Evolutionary conservation across 352 stramenopile genomes (phyloP), one percentile per base, ranked within the genome.

Genomic region (Globisporangium rhizosaccharum): DNA sequence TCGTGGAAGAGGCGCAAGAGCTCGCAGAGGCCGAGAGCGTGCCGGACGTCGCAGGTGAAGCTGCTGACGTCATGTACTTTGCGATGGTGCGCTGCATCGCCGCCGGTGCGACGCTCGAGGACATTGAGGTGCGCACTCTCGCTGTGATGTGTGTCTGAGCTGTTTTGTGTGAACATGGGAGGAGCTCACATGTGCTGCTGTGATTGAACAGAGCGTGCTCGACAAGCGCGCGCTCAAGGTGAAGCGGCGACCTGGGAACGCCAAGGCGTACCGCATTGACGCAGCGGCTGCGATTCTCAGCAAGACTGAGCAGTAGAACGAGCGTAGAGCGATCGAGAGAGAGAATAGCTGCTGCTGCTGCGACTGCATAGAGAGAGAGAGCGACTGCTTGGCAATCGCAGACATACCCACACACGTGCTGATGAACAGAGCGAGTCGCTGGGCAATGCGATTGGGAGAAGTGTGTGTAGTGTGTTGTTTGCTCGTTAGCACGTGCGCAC

Each of bases 61-160:
- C 97, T 9, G 96, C 94, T 7, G 96, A 99, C 76, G 89, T 99
- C 17, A 74, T 98, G 64, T 99, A 99, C 68, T 99, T 99, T 73
- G 91, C 93, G 20, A 96, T 99, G 83, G 88, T 96, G 48, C 85
- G 88, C 53, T 97, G 92, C 45, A 79, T 91, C 8, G 94, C 94
- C 42, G 93, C 90, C 39, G 92, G 92, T 23, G 96, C 92, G 41
- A 95, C 85, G 56, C 85, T 98, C 45, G 83, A 96, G 54, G 94
- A 98, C 72, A 82, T 97, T 3, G 85, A 97, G 61, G 82, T 89
- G 71, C 28, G 64, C 18, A 9, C 41, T 46, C 15, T n/a, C 9
- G 47, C 25, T 51, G 20, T 11, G 20, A 20, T 33, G 20, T 28
- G 10, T 28, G 30, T 57, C 8, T n/a, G 51, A 23, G 10, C 57